phyloP scores from a whole-genome alignment of 345 rosid genomes.

The Corymbia maculata region DNA sequence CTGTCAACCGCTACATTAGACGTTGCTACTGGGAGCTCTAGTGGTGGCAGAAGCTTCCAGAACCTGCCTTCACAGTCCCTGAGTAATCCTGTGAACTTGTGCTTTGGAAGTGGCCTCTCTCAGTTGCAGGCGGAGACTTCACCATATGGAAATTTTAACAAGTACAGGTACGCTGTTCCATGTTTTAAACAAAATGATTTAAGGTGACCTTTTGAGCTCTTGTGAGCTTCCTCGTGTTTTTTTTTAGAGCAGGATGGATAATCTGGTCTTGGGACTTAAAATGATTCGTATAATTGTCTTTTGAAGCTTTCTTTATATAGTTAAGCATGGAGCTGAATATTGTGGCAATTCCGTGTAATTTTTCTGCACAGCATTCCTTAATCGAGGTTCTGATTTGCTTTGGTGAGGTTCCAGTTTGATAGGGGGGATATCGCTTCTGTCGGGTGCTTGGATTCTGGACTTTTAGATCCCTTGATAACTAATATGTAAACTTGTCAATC shows the following conservation, averaged over 20 bases:
- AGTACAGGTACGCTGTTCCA: slow-evolving; percentile 2
- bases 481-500: not conserved
- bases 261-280: not conserved
- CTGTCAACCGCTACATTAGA: slow-evolving; percentile 6
- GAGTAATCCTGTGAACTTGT: not conserved
- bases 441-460: not conserved
- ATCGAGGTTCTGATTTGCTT: not conserved
- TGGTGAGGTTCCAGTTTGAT: not conserved
- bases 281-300: not conserved
- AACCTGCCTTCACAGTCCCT: slow-evolving; percentile 6
- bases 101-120: slow-evolving; percentile 10
- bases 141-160: slow-evolving; percentile 5
- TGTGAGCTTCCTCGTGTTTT: not conserved
- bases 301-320: not conserved
- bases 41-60: slow-evolving; percentile 8
- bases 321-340: not conserved
- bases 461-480: not conserved
- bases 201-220: not conserved
- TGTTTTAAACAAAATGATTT: not conserved
- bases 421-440: not conserved
- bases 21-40: slow-evolving; percentile 11
- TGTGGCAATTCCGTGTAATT: not conserved
- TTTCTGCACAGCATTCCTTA: not conserved
- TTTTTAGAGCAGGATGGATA: not conserved
- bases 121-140: slow-evolving; percentile 8